Conservation (phyloP, 1,284 basidiomycete species). For the Trichosporon sp. region DNA sequence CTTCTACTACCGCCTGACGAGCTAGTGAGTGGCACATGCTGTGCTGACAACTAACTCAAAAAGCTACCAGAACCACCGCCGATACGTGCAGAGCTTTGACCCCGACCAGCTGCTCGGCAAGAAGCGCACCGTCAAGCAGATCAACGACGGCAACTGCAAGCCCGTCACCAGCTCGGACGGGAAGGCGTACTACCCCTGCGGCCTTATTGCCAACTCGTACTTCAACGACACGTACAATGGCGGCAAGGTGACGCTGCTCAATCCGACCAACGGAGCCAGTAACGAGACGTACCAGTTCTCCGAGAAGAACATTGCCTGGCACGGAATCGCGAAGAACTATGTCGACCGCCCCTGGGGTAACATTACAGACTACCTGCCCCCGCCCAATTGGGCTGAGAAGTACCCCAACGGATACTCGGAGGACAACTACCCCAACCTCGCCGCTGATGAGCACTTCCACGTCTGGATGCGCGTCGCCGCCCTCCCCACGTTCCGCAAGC, state of each 20-base stretch:
- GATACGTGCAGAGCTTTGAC: conserved; percentile 91
- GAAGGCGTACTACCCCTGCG: conserved; percentile 83
- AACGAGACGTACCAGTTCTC: conserved; percentile 68
- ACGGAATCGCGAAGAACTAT: conserved; percentile 89
- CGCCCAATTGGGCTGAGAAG: conserved; percentile 77
- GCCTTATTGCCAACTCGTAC: conserved; percentile 93
- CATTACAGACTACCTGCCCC: conserved; percentile 67
- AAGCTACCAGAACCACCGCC: conserved; percentile 90
- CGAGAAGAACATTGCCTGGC: conserved; percentile 82
- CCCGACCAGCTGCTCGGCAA: conserved; percentile 80
- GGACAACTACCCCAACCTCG: conserved; percentile 66
- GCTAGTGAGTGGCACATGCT: conserved; percentile 54
- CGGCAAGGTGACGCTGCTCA: conserved; percentile 54
- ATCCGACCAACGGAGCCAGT: conserved; percentile 52
- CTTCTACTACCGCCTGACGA: conserved; percentile 93
- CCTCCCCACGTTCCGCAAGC: conserved; percentile 90
- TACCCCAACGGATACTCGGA: conserved; percentile 72
- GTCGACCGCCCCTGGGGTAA: conserved; percentile 54
- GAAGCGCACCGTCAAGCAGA: conserved; percentile 42
- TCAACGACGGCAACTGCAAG: conserved; percentile 79
- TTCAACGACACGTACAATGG: conserved; percentile 88
- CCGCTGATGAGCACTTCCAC: conserved; percentile 86
- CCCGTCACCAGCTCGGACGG: conserved; percentile 61
- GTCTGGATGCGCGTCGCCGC: conserved; percentile 99
- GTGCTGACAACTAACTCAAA: neutral